A percentile compares a stretch with the other conserved stretches of the same genome.
phyloP scores from a whole-genome alignment of 352 stramenopile species.

The Thalassiosira livingstoniorum region DNA sequence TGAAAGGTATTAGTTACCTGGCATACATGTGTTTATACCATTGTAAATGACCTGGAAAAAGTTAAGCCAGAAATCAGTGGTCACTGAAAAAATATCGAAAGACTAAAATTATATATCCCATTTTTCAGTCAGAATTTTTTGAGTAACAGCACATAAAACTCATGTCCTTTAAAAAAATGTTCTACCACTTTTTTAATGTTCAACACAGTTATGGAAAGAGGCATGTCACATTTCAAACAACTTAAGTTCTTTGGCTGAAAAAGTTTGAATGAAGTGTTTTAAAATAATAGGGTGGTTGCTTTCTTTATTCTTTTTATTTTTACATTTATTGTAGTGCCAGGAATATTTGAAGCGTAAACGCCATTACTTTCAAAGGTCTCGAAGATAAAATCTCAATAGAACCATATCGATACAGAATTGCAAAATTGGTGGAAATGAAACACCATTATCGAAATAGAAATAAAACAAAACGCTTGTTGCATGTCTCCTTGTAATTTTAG shows the following conservation, averaged over 20 bases:
- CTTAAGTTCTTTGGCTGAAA: too few relatives aligned
- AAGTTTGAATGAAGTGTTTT: too few relatives aligned
- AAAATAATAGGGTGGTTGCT: not conserved
- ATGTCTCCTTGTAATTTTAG: too few relatives aligned
- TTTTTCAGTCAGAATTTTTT: not conserved
- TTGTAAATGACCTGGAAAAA: too few relatives aligned
- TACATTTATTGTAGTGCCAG: not conserved
- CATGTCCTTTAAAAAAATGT: not conserved
- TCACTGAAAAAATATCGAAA: too few relatives aligned
- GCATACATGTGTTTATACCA: too few relatives aligned
- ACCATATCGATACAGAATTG: conserved; percentile 1
- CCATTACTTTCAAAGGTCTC: not conserved
- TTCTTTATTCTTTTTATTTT: not conserved
- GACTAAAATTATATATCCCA: too few relatives aligned
- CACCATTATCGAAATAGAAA: too few relatives aligned
- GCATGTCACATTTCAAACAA: not conserved
- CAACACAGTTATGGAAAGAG: not conserved
- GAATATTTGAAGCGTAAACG: not conserved
- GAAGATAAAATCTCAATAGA: not conserved
- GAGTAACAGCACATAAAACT: not conserved
- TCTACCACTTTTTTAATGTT: not conserved
- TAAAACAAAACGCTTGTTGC: too few relatives aligned
- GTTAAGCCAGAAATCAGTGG: too few relatives aligned
- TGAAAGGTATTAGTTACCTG: too few relatives aligned
- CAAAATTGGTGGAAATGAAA: too few relatives aligned